Percentiles rank a stretch among this genome's conserved stretches.
Conservation (phyloP, 352 stramenopile species). For the Aphanomyces astaci region DNA sequence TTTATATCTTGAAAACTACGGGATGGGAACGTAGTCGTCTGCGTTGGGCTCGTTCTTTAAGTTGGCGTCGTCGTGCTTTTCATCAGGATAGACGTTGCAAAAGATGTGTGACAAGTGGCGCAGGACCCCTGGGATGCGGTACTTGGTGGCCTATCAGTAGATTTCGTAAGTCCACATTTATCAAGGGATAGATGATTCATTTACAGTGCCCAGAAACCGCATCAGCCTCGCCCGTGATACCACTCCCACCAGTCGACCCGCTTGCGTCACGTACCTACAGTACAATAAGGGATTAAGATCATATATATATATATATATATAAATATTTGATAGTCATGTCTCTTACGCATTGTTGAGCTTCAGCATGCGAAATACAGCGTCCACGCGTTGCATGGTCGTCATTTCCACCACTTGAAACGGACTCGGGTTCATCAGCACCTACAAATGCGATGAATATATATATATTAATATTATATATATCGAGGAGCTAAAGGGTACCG, state of each 20-base stretch:
- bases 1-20: too few relatives aligned
- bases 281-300: neutral
- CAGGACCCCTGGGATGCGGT: slow-evolving; percentile 22
- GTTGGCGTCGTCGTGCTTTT: neutral
- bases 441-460: too few relatives aligned
- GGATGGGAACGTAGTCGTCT: slow-evolving; percentile 20
- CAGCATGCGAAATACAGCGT: slow-evolving; percentile 83
- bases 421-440: slow-evolving; percentile 59
- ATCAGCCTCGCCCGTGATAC: slow-evolving; percentile 75
- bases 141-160: slow-evolving; percentile 17
- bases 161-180: neutral
- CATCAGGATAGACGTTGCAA: neutral
- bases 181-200: neutral
- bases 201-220: slow-evolving; percentile 53
- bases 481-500: slow-evolving; percentile 22
- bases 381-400: slow-evolving; percentile 73
- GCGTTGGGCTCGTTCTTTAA: slow-evolving; percentile 16
- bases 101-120: slow-evolving; percentile 19
- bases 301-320: neutral
- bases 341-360: slow-evolving; percentile 84
- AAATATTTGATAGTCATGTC: neutral
- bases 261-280: slow-evolving; percentile 47
- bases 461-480: neutral
- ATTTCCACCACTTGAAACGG: slow-evolving; percentile 80
- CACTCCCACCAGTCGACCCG: slow-evolving; percentile 61